Evolutionary conservation across 208 protist species (phyloP).

Genomic region (Trypanosoma caninum): DNA sequence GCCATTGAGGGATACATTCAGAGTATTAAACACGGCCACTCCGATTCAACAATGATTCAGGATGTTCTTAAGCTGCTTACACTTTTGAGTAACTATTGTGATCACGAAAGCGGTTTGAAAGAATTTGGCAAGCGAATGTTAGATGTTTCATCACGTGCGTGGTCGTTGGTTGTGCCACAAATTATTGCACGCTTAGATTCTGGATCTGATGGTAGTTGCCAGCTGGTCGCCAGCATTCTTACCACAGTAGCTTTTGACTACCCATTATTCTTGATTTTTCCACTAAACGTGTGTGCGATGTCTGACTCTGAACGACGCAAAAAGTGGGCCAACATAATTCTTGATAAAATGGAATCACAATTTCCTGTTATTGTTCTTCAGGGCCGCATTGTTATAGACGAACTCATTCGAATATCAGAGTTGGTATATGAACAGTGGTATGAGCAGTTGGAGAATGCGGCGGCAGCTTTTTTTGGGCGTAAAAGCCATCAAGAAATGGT

Average conservation of each 20-base stretch:
- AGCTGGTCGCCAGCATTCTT: slow-evolving; percentile 94
- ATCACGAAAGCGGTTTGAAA: slow-evolving; percentile 58
- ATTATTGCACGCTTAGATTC: slow-evolving; percentile 98
- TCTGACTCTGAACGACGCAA: slow-evolving; percentile 74
- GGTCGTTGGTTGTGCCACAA: slow-evolving; percentile 98
- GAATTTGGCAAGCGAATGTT: slow-evolving; percentile 91
- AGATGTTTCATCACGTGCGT: slow-evolving; percentile 95
- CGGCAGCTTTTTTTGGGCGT: slow-evolving; percentile 94
- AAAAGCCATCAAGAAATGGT: slow-evolving; percentile 85
- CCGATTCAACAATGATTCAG: slow-evolving; percentile 88
- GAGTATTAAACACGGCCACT: slow-evolving; percentile 74
- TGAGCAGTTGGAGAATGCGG: slow-evolving; percentile 94
- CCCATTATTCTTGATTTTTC: slow-evolving; percentile 98
- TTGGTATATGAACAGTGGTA: slow-evolving; percentile 95
- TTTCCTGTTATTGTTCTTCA: slow-evolving; percentile 88
- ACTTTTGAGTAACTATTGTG: slow-evolving; percentile 94
- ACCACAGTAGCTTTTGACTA: slow-evolving; percentile 93
- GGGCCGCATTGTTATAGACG: slow-evolving; percentile 93
- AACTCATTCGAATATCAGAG: slow-evolving; percentile 97
- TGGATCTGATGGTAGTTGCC: slow-evolving; percentile 82
- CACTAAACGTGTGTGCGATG: slow-evolving; percentile 96
- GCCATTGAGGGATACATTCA: slow-evolving; percentile 84
- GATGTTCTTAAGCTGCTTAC: slow-evolving; percentile 98
- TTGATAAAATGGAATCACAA: slow-evolving; percentile 59
- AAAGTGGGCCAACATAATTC: slow-evolving; percentile 63